These are phyloP conservation scores for Metschnikowia anglica DNA, from an alignment of 805 yeast species.

Conservation along the genomic window DNA sequence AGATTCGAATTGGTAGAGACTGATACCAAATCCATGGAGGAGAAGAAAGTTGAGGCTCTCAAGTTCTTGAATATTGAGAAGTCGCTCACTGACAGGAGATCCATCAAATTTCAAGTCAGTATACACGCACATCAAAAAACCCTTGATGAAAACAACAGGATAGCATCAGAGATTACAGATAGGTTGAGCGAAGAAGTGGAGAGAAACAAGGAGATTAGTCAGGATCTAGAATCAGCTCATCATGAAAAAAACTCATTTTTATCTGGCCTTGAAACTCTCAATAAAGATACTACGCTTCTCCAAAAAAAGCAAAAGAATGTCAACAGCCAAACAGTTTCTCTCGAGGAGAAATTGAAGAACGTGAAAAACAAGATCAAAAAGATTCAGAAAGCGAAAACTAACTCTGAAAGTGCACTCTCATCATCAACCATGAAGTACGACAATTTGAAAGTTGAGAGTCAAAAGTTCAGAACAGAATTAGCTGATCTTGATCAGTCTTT, in stretches of 20 bases:
- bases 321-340: slow-evolving; percentile 57
- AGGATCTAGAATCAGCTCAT: slow-evolving; percentile 34
- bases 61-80: slow-evolving; percentile 66
- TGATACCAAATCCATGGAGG: slow-evolving; percentile 64
- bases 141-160: slow-evolving; percentile 38
- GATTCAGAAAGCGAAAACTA: slow-evolving; percentile 51
- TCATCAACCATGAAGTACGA: slow-evolving; percentile 49
- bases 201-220: slow-evolving; percentile 38
- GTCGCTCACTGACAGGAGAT: slow-evolving; percentile 48
- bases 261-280: slow-evolving; percentile 17
- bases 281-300: slow-evolving; percentile 22
- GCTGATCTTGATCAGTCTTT: slow-evolving; percentile 45
- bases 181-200: slow-evolving; percentile 44
- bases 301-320: slow-evolving; percentile 33
- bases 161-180: slow-evolving; percentile 40
- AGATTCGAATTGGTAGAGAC: slow-evolving; percentile 77
- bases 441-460: slow-evolving; percentile 45
- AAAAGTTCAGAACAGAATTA: slow-evolving; percentile 45
- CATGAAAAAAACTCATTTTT: slow-evolving; percentile 24
- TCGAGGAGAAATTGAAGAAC: slow-evolving; percentile 77
- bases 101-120: slow-evolving; percentile 56
- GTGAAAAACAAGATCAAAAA: slow-evolving; percentile 57
- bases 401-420: slow-evolving; percentile 45
- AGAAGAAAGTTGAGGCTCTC: slow-evolving; percentile 70
- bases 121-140: slow-evolving; percentile 41